phyloP scores from a whole-genome alignment of 257 asterid genomes.

The Scutellaria galericulata region DNA sequence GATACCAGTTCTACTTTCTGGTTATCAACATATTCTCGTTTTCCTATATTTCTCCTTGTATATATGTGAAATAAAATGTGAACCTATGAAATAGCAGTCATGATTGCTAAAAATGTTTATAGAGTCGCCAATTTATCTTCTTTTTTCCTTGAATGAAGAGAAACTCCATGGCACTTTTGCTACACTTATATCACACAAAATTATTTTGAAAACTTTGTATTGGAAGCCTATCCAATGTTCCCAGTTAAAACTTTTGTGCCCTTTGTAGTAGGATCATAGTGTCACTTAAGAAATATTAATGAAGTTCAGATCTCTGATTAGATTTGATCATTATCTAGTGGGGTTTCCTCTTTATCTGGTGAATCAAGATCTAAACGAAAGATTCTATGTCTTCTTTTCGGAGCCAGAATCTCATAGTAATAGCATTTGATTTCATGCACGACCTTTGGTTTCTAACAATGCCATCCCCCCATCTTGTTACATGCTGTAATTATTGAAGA shows the following conservation, averaged over 20 bases:
- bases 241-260: too few relatives aligned
- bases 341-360: background rate
- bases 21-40: slow-evolving; percentile 9
- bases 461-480: background rate
- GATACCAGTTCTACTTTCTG: slow-evolving; percentile 3
- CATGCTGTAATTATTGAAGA: background rate
- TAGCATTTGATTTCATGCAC: too few relatives aligned
- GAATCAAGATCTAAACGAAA: background rate
- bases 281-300: background rate
- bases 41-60: background rate
- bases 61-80: background rate
- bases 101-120: background rate
- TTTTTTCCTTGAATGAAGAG: background rate
- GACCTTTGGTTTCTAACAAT: background rate
- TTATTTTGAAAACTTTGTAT: background rate
- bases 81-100: background rate
- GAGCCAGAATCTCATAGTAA: too few relatives aligned
- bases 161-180: background rate
- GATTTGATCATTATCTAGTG: background rate
- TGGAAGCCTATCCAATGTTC: background rate
- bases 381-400: background rate
- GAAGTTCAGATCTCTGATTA: background rate
- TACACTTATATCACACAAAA: background rate
- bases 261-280: background rate
- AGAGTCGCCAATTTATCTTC: background rate